Evolutionary conservation across 73 alveolate genomes (phyloP).

Genomic region (Stentor coeruleus): DNA sequence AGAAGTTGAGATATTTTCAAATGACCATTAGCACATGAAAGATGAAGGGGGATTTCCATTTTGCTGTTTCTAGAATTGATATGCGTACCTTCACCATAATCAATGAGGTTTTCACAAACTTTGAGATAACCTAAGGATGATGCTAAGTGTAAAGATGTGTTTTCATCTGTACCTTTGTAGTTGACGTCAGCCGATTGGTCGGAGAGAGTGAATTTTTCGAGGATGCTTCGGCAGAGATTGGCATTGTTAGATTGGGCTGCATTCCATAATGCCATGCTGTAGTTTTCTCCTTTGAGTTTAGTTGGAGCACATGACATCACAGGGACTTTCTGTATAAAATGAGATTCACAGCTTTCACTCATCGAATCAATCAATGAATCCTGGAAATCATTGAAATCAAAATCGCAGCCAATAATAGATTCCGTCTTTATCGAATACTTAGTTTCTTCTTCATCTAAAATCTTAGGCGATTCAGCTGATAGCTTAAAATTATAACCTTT

Average conservation of each 20-base stretch:
- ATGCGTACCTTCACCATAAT: background rate
- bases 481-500: no score
- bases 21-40: conserved; percentile 82
- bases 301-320: background rate
- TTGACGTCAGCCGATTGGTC: background rate
- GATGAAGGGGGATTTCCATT: conserved; percentile 65
- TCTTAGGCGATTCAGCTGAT: no score
- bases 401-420: background rate
- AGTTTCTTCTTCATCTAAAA: background rate
- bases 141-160: background rate
- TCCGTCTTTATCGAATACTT: background rate
- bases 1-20: conserved; percentile 59
- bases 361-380: background rate
- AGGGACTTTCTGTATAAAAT: background rate
- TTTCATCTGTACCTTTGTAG: background rate
- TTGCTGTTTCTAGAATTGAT: background rate
- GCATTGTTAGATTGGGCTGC: background rate
- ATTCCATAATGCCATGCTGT: background rate
- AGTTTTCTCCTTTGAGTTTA: background rate
- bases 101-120: conserved; percentile 8
- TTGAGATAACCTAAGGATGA: background rate
- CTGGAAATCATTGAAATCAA: background rate
- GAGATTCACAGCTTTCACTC: background rate
- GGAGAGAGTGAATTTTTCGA: background rate
- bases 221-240: background rate